phyloP scores from a whole-genome alignment of 2,329 filamentous ascomycete genomes.

The Xylaria hypoxylon region DNA sequence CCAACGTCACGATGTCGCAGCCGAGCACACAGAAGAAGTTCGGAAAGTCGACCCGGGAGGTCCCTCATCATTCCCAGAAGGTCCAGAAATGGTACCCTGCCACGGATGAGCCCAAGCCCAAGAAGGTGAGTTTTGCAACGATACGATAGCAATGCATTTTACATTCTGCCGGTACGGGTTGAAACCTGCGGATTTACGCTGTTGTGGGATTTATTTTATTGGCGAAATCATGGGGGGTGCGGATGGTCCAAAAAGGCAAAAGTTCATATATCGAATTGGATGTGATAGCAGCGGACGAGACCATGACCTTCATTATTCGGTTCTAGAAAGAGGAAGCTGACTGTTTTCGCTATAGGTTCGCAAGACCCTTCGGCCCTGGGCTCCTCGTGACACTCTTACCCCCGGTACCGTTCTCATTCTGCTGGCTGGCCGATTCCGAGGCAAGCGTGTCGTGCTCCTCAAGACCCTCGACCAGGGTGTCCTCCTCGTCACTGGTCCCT shows the following conservation, averaged over 20 bases:
- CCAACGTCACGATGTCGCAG: slow-evolving; percentile 77
- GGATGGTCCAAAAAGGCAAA: slow-evolving; percentile 3
- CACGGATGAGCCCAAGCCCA: slow-evolving; percentile 87
- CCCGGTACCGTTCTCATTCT: slow-evolving; percentile 98
- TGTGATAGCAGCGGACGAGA: slow-evolving; percentile 8
- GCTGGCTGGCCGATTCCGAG: slow-evolving; percentile 98
- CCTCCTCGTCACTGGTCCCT: slow-evolving; percentile 98
- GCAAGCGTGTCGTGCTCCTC: slow-evolving; percentile 99
- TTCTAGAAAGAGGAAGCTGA: slow-evolving; percentile 27
- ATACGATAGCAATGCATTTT: slow-evolving; percentile 41
- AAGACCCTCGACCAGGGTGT: slow-evolving; percentile 98
- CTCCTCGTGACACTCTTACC: slow-evolving; percentile 88
- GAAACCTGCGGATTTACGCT: slow-evolving; percentile 10
- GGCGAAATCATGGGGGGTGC: not conserved
- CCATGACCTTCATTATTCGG: slow-evolving; percentile 5
- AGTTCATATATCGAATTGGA: slow-evolving; percentile 35
- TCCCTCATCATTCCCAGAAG: slow-evolving; percentile 89
- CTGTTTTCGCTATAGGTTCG: slow-evolving; percentile 73
- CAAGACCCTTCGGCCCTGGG: slow-evolving; percentile 90
- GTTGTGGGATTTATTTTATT: not conserved
- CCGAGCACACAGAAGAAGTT: slow-evolving; percentile 87
- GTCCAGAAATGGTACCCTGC: slow-evolving; percentile 99
- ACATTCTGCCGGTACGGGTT: not conserved
- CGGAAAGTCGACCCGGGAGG: slow-evolving; percentile 93
- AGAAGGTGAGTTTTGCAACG: slow-evolving; percentile 82